Conservation (phyloP, 768 basidiomycete genomes). For the Lactarius tabidus region DNA sequence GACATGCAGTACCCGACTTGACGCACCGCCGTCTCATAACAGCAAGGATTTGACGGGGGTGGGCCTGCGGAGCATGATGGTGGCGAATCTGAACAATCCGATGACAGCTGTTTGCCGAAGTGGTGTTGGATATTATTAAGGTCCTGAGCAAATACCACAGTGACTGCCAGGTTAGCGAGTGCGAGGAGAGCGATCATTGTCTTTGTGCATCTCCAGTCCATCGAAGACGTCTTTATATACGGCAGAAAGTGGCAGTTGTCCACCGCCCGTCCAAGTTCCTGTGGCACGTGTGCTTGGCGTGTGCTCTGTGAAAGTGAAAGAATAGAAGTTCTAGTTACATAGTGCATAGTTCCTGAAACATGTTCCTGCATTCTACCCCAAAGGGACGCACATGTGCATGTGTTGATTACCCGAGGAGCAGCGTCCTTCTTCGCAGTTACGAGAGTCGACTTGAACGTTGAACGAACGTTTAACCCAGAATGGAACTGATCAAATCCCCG, state of each 20-base stretch:
- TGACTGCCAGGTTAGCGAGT: background rate
- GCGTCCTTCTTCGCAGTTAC: no score
- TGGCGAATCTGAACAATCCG: conserved; percentile 49
- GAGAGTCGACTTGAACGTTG: no score
- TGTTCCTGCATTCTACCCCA: background rate
- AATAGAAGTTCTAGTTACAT: background rate
- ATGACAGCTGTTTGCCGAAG: conserved; percentile 36
- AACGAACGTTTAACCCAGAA: no score
- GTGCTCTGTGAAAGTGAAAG: no score
- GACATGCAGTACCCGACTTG: background rate
- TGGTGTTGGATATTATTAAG: conserved; percentile 26
- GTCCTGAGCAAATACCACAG: conserved; percentile 7
- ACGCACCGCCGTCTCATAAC: conserved; percentile 61
- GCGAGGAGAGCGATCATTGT: conserved; percentile 27
- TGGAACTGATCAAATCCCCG: no score
- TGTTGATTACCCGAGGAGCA: no score
- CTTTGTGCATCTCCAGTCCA: background rate
- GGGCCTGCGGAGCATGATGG: conserved; percentile 54
- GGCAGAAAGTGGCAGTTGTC: background rate
- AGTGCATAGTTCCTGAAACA: background rate
- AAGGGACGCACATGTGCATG: no score
- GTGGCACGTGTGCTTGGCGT: no score
- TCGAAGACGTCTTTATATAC: background rate
- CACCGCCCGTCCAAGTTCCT: no score
- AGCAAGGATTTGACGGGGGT: conserved; percentile 45